phyloP scores from a whole-genome alignment of 1,284 basidiomycete species.

The Melampsora americana region DNA sequence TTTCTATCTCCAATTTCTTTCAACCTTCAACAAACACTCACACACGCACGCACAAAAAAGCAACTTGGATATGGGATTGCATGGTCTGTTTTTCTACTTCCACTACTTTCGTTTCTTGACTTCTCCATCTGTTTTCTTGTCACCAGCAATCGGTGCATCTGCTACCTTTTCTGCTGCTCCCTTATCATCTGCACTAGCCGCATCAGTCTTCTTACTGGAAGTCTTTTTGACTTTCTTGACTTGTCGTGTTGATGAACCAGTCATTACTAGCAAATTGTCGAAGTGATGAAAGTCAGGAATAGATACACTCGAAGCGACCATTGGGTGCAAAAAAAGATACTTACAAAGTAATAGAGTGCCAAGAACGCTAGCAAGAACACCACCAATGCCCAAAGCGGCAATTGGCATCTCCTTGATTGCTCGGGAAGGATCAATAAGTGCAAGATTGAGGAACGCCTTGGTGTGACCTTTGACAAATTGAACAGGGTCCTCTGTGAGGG shows the following conservation, averaged over 20 bases:
- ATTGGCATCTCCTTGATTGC: slow-evolving; percentile 79
- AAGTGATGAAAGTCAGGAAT: slow-evolving; percentile 64
- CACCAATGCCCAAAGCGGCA: slow-evolving; percentile 71
- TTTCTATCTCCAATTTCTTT: too few relatives aligned
- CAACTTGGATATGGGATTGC: too few relatives aligned
- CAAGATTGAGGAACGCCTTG: slow-evolving; percentile 69
- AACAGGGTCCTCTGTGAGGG: slow-evolving; percentile 63
- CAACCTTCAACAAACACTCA: too few relatives aligned
- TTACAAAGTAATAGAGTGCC: slow-evolving; percentile 54
- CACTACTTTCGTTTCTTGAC: slow-evolving; percentile 41
- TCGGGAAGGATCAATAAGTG: slow-evolving; percentile 66
- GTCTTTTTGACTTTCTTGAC: slow-evolving; percentile 44
- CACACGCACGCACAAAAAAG: too few relatives aligned
- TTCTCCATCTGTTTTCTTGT: slow-evolving; percentile 32
- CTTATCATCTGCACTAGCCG: slow-evolving; percentile 41
- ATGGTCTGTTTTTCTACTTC: too few relatives aligned
- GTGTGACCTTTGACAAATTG: slow-evolving; percentile 74
- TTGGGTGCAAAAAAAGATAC: background rate
- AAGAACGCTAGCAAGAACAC: slow-evolving; percentile 71
- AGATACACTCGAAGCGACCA: background rate
- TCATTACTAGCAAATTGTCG: slow-evolving; percentile 30
- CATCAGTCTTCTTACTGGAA: slow-evolving; percentile 46
- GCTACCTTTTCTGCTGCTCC: slow-evolving; percentile 19
- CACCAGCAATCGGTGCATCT: slow-evolving; percentile 39
- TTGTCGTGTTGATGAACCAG: slow-evolving; percentile 45